Evolutionary conservation across 108 stramenopile species (phyloP), one percentile per base, ranked within the genome.

Genomic region (Discostella stelligeroides): DNA sequence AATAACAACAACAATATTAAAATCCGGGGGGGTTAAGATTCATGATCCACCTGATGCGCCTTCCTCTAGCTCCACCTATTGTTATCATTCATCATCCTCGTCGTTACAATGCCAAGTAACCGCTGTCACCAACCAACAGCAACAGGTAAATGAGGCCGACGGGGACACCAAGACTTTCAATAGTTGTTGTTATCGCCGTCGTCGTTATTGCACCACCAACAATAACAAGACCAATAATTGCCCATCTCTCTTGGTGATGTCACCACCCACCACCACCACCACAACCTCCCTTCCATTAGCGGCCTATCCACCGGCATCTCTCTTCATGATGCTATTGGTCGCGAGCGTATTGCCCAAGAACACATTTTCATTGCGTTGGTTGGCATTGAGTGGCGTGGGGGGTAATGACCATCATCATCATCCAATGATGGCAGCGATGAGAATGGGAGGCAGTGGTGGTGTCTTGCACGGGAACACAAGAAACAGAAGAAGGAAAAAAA

Each of bases 321-420:
- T 70, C 20, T 60, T 70, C 37, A 37, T 59, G 45, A 60, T 70
- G 69, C 58, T 70, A 0, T 25, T 70, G 23, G 69, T 70, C 42
- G 76, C 76, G 13, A 51, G 55, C 17, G 15, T 73, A 0, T 37
- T 77, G 54, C 63, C 68, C 37, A 70, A 60, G 63, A 77, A 77
- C 41, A 64, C 76, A 18, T 69, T 77, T 45, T 70, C 68, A 21
- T 66, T 77, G 42, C 47, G 75, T 12, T 76, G 75, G 75, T 55
- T 76, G 62, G 67, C 67, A 18, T 43, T 76, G 55, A 63, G 67
- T 47, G 45, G 49, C 37, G 45, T 39, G 49, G 65, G 30, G 30
- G 34, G 34, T 34, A 40, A 58, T n/a, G 4, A 37, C 18, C 20
- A 10, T 2, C 9, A 39, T n/a, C 38, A 17, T 34, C 6, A 34